Evolutionary conservation across 2,329 filamentous ascomycete species (phyloP), one percentile per base, ranked within the genome.

Genomic region (Chaetomiaceae sp.): DNA sequence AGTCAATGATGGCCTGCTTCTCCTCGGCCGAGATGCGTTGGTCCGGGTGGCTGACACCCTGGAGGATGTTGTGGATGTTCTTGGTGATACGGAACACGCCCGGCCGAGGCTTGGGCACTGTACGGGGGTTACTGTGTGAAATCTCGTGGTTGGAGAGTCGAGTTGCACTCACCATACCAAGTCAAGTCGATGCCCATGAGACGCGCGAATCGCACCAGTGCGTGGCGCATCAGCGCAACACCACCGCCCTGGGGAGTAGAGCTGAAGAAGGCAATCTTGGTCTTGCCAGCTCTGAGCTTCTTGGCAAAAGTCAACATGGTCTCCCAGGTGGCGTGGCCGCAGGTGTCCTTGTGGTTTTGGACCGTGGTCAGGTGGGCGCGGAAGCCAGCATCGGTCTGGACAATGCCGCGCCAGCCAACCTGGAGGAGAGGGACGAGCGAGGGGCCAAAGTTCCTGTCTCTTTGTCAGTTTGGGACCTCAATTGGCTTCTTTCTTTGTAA

Each of bases 31-130:
- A 81, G 29, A 92, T 75, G n/a, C 82, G 78, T 61, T 88, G 79
- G 3, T 81, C 78, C 0, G 82, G 80, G 23, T 78, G 75, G 37
- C 83, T 83, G 38, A 91, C 88, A 8, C 88, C 89, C 71, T 94
- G 89, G 3, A 94, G 81, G 59, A 92, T 91, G 70, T 94, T 94
- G 79, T 94, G 89, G 62, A 91, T 87, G 60, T 87, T 91, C 72
- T 94, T 94, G 61, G 89, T 94, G 69, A 89, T 86, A 47, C 88
- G 79, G 70, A 94, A 94, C 11, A 92, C 83, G 15, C 87, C 84
- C 3, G 87, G 87, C 47, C 86, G 84, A 20, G 89, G 88, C 67
- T 89, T 90, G 6, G 89, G 89, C 1, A 92, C 88, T 78, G 23
- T 17, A 37, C 6, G 14, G 22, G 39, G 55, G 59, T 57, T 51